Base-by-base conservation (phyloP, 2,329 filamentous ascomycete genomes). In the Cladosporium sp. region DNA sequence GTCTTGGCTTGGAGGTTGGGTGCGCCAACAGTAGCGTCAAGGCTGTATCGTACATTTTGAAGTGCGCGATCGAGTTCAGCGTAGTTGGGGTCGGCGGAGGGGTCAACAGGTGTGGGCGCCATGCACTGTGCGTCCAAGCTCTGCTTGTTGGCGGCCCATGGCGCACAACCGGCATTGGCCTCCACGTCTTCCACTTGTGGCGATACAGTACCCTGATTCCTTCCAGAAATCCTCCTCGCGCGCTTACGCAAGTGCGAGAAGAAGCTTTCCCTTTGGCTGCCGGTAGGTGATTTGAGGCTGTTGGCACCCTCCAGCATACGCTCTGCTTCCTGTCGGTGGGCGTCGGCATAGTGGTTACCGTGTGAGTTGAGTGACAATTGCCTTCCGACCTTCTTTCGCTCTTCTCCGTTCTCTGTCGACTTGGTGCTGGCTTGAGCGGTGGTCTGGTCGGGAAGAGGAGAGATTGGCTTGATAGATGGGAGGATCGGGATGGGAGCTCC, bases 221-320 rank as follows among this genome's bases (percentile, higher is more conserved):
- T 89, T 56, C 95, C 95, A 28, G 95, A 99, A 67, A 99, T 89
- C 70, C 95, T 87, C 71, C 95, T 88, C 30, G 96, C 95, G 60
- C 94, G 89, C 79, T 99, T 99, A 65, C 95, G 88, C 8, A 99
- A 85, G 76, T 99, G 95, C 0, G 95, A 98, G 80, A 99, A 99
- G 83, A 99, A 99, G 78, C 95, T 92, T 78, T 99, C 95, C 75
- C 96, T 96, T 65, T 93, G 91, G 21, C 86, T 91, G 72, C 86
- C 89, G 0, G 89, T 88, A 4, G 93, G 92, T 6, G 92, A 95
- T 18, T 86, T 88, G 26, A 93, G 82, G 25, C 89, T 91, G 36
- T 85, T 86, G 72, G 90, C 89, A 62, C 93, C 95, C 75, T 93
- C 97, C 54, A 98, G 84, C 43, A 93, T 92, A 68, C 92, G 86